Base-by-base conservation (phyloP, 1,284 basidiomycete species). In the Ceratobasidium sp. region DNA sequence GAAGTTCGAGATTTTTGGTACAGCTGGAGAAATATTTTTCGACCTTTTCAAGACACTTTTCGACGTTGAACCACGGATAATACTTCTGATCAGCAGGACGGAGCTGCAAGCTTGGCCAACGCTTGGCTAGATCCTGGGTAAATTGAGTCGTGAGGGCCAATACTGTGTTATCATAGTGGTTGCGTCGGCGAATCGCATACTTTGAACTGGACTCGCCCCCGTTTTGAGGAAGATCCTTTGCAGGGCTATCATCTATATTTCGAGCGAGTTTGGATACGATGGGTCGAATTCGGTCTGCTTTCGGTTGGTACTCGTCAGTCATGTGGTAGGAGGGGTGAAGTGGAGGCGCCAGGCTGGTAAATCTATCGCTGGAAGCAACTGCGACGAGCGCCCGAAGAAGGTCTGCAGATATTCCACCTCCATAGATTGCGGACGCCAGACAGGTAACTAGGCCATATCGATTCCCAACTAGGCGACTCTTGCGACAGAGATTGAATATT, bases 351-450 rank as follows among this genome's bases (percentile, higher is more conserved):
- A 72, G 28, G 1, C 5, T 9, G 1, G 7, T 43, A 18, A 74
- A 72, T 18, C 16, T 1, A 6, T 59, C 50, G 32, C 57, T 57
- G 1, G 13, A 26, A 1, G 73, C 58, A 59, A 74, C 44, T 0
- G 71, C 32, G 3, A 49, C 28, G 38, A 74, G 28, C 1, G 28
- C 26, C 3, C 58, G 71, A 21, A 74, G 11, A 6, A 74, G 64
- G 8, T 58, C n/a, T 26, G 3, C 13, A 14, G 67, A 30, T n/a
- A 70, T 7, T 16, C 16, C 11, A n/a, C 23, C 43, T 14, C 55
- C 30, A 30, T 58, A 70, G 3, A 14, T 30, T 43, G 28, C 67
- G 13, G 55, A 16, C 1, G 67, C 67, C 28, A 70, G 32, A 18
- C 44, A 59, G 16, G 38, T 13, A 18, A n/a, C 28, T 14, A 70